Evolutionary conservation across 2,329 filamentous ascomycete genomes (phyloP).

Genomic region (Nannizziopsis arthrosporioides): DNA sequence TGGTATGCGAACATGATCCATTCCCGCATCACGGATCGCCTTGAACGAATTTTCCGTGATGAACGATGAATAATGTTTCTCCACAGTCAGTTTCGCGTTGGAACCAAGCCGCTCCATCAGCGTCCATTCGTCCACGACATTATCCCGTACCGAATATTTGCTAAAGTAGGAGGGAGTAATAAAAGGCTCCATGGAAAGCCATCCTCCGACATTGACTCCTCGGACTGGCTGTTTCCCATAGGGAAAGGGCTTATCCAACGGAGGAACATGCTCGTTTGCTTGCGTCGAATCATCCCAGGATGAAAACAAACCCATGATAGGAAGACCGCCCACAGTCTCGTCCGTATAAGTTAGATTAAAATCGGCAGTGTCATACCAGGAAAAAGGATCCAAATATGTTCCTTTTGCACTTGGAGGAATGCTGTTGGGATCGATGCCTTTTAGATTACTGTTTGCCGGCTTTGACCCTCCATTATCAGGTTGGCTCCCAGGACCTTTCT

Average conservation of each 20-base stretch:
- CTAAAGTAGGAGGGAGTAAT: conserved; percentile 87
- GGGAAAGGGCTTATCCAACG: conserved; percentile 63
- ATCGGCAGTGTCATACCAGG: conserved; percentile 78
- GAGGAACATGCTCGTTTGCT: conserved; percentile 68
- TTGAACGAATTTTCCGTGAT: conserved; percentile 73
- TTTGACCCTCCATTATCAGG: conserved; percentile 18
- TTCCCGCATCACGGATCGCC: conserved; percentile 72
- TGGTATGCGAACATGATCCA: conserved; percentile 94
- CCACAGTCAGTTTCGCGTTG: conserved; percentile 56
- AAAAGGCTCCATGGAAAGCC: conserved; percentile 87
- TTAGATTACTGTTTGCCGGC: conserved; percentile 38
- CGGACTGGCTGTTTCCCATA: conserved; percentile 71
- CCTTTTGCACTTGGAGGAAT: conserved; percentile 58
- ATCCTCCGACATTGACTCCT: conserved; percentile 86
- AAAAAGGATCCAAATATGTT: conserved; percentile 75
- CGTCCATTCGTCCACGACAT: conserved; percentile 79
- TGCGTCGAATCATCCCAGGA: conserved; percentile 72
- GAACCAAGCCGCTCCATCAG: conserved; percentile 59
- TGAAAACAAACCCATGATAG: conserved; percentile 76
- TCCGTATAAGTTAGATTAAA: conserved; percentile 94
- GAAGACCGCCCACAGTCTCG: conserved; percentile 70
- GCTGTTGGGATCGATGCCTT: conserved; percentile 43
- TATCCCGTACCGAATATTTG: conserved; percentile 48
- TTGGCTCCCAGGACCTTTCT: conserved; percentile 33
- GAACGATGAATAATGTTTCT: conserved; percentile 84